Conservation (phyloP, 345 rosid species). For the Psidium friedrichsthalianum region DNA sequence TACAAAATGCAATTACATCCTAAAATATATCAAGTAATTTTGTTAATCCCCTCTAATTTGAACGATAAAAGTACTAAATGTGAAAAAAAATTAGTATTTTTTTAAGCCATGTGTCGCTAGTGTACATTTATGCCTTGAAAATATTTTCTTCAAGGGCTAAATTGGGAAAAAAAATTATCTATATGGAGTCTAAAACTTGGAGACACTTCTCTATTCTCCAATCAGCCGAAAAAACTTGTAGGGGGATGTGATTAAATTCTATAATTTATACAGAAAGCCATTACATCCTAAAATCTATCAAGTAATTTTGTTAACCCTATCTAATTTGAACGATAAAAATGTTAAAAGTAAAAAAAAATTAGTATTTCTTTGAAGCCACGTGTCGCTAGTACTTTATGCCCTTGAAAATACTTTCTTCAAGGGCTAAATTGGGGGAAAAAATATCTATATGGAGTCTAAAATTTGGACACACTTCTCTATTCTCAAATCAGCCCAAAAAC, state of each 20-base stretch:
- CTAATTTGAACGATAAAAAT: background rate
- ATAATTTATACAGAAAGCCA: background rate
- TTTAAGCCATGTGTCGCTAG: background rate
- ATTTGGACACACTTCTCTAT: too few species aligned
- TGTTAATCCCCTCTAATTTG: background rate
- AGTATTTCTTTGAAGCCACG: background rate
- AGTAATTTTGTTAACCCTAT: too few species aligned
- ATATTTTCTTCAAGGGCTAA: background rate
- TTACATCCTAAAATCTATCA: accelerated
- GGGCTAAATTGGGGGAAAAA: background rate
- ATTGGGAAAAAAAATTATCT: too few species aligned
- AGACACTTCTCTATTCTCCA: too few species aligned
- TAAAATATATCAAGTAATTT: too few species aligned
- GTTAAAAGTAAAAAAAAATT: background rate
- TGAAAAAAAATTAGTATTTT: background rate
- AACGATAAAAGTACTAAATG: background rate
- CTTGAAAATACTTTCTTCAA: background rate
- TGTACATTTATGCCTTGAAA: background rate
- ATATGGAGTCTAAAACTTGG: too few species aligned
- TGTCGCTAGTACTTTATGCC: background rate
- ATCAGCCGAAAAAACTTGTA: background rate
- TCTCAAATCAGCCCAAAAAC: too few species aligned
- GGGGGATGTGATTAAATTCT: background rate
- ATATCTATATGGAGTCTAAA: too few species aligned
- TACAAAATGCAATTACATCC: background rate